Conservation (phyloP, 1,284 basidiomycete species). For the Lentinula novae-zelandiae region DNA sequence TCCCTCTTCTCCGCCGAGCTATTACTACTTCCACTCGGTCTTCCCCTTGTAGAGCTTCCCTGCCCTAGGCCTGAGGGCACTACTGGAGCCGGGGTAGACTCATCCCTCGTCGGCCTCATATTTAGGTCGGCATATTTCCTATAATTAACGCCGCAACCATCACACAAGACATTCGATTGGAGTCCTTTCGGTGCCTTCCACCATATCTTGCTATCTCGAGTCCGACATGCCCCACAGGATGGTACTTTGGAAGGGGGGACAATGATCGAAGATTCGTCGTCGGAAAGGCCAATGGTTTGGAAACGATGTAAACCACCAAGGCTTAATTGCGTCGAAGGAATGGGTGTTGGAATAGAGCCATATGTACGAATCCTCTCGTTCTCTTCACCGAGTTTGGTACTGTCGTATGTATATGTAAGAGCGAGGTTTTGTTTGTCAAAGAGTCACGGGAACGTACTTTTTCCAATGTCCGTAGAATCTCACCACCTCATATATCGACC, state of each 20-base stretch:
- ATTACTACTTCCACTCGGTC: constrained; percentile 26
- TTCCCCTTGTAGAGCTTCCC: constrained; percentile 28
- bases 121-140: constrained; percentile 87
- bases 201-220: constrained; percentile 72
- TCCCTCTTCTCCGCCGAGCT: constrained; percentile 61
- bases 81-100: constrained; percentile 33
- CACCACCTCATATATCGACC: constrained; percentile 74
- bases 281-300: constrained; percentile 44
- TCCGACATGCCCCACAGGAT: constrained; percentile 76
- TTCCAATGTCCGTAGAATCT: constrained; percentile 87
- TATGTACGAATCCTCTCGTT: constrained; percentile 48
- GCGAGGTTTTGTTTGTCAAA: constrained; percentile 6
- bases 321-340: constrained; percentile 20
- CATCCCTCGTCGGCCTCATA: constrained; percentile 67
- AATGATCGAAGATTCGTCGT: constrained; percentile 76
- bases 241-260: constrained; percentile 51
- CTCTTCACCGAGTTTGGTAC: constrained; percentile 63
- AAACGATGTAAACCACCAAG: constrained; percentile 33
- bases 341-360: constrained; percentile 38
- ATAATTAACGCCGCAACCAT: constrained; percentile 79
- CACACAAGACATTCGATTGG: constrained; percentile 69
- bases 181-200: constrained; percentile 85
- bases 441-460: constrained; percentile 43
- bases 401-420: constrained; percentile 25
- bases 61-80: neutral